Conservation (phyloP, 805 yeast species). For the Starmerella apicola region DNA sequence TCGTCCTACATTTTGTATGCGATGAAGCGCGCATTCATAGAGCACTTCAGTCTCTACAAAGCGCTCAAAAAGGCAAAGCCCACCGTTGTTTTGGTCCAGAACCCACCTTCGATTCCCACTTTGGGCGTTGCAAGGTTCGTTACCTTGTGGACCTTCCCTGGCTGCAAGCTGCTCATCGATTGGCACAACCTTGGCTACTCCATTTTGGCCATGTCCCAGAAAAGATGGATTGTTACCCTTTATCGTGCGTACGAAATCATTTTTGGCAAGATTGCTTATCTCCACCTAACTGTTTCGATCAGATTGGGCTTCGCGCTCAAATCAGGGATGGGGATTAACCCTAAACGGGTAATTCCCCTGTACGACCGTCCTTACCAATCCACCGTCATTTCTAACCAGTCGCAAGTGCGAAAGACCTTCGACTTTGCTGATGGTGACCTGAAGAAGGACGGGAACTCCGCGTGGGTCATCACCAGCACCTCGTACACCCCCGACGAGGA, state of each 20-base stretch:
- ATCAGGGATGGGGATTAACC: conserved; percentile 40
- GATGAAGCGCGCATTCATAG: conserved; percentile 44
- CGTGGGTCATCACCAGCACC: conserved; percentile 73
- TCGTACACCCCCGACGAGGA: conserved; percentile 97
- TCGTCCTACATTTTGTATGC: conserved; percentile 49
- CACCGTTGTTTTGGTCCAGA: conserved; percentile 52
- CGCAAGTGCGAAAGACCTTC: conserved; percentile 29
- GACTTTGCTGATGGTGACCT: conserved; percentile 23
- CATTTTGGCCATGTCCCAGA: conserved; percentile 50
- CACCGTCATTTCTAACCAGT: conserved; percentile 34
- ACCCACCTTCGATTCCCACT: conserved; percentile 88
- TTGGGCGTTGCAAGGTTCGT: conserved; percentile 49
- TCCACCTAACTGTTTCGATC: conserved; percentile 69
- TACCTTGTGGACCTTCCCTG: conserved; percentile 36
- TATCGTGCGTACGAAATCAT: conserved; percentile 50
- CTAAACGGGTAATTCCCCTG: conserved; percentile 46
- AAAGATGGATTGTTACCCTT: conserved; percentile 30
- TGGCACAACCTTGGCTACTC: conserved; percentile 95
- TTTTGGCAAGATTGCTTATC: conserved; percentile 52
- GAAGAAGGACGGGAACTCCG: conserved; percentile 39
- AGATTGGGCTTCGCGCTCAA: conserved; percentile 54
- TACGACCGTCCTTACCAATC: conserved; percentile 76
- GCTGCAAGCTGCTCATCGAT: conserved; percentile 63
- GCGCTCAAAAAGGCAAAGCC: conserved; percentile 33
- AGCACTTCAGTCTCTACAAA: conserved; percentile 36